Evolutionary conservation across 192 early-diverging fungal genomes (phyloP).

Genomic region (Coemansia sp.): DNA sequence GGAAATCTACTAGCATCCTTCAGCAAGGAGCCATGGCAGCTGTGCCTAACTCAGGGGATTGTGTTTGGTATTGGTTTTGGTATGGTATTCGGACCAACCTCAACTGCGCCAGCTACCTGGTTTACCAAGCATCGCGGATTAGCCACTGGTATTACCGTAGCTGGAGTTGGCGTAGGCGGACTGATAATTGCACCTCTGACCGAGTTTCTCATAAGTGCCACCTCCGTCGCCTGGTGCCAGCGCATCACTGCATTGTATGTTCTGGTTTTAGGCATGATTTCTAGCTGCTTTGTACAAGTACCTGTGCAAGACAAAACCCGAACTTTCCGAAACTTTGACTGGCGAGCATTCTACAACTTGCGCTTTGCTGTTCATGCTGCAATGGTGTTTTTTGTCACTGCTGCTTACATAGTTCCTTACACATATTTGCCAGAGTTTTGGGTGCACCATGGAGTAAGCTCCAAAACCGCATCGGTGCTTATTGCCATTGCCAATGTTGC

Average conservation of each 20-base stretch:
- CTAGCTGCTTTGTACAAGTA: constrained; percentile 35
- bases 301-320: constrained; percentile 26
- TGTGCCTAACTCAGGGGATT: constrained; percentile 65
- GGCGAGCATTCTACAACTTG: constrained; percentile 32
- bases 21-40: constrained; percentile 62
- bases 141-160: constrained; percentile 64
- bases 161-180: constrained; percentile 66
- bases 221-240: constrained; percentile 54
- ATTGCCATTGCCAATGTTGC: constrained; percentile 48
- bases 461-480: constrained; percentile 34
- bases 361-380: constrained; percentile 35
- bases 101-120: constrained; percentile 63
- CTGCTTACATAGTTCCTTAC: constrained; percentile 48
- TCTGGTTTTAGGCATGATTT: constrained; percentile 36
- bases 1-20: constrained; percentile 62
- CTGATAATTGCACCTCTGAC: constrained; percentile 59
- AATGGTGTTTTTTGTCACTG: constrained; percentile 46
- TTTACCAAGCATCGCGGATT: constrained; percentile 59
- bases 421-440: constrained; percentile 41
- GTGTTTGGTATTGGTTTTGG: constrained; percentile 60
- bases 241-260: constrained; percentile 52
- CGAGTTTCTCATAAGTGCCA: constrained; percentile 30
- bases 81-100: constrained; percentile 59
- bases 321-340: constrained; percentile 32
- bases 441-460: constrained; percentile 32